A percentile compares a stretch with the other conserved stretches of the same genome.
These are phyloP conservation scores for Priceomyces castillae DNA, from an alignment of 805 yeast species.

Conservation along the genomic window DNA sequence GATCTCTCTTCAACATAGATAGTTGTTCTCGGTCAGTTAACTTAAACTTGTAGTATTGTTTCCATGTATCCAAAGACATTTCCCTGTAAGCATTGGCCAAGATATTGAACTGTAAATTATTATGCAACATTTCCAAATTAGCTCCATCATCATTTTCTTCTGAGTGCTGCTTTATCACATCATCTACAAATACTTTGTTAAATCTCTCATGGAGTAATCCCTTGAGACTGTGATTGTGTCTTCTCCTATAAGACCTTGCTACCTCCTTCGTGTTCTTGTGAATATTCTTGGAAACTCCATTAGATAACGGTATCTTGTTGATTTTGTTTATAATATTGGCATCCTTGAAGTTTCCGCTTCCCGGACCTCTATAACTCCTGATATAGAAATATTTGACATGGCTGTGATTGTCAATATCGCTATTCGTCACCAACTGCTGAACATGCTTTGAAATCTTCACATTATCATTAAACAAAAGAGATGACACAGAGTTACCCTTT, in stretches of 20 bases:
- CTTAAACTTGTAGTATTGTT: constrained; percentile 37
- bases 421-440: constrained; percentile 33
- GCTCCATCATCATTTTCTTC: constrained; percentile 32
- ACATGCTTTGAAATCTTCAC: constrained; percentile 30
- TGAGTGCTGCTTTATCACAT: constrained; percentile 27
- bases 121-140: constrained; percentile 45
- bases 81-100: constrained; percentile 39
- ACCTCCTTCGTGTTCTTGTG: constrained; percentile 21
- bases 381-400: constrained; percentile 39
- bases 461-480: constrained; percentile 24
- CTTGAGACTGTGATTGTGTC: constrained; percentile 27
- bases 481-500: constrained; percentile 16
- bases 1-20: constrained; percentile 14
- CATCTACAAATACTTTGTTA: constrained; percentile 29
- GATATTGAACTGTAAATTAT: constrained; percentile 38
- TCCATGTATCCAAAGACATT: constrained; percentile 39
- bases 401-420: constrained; percentile 34
- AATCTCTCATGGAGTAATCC: constrained; percentile 38
- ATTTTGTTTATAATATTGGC: constrained; percentile 40
- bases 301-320: constrained; percentile 31
- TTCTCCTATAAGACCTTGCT: constrained; percentile 8
- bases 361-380: constrained; percentile 43
- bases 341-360: constrained; percentile 45
- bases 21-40: constrained; percentile 38
- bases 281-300: constrained; percentile 7